These are phyloP conservation scores for Vitis hybrid DNA, from an alignment of 177 flowering plant genomes.

Conservation along the genomic window DNA sequence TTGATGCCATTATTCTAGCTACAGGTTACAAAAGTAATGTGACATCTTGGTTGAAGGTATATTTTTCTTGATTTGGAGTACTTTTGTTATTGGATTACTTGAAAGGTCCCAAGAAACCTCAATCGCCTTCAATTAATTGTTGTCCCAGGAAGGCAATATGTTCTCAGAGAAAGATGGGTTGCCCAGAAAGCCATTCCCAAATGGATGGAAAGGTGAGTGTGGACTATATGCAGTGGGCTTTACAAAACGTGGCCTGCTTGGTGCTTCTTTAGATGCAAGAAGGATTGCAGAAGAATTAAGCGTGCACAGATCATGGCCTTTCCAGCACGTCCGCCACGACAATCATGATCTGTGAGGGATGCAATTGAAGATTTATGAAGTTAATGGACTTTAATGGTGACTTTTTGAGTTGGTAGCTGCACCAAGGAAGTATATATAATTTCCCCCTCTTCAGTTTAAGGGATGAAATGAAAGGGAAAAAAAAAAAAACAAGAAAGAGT, in stretches of 20 bases:
- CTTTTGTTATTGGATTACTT: neutral
- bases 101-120: neutral
- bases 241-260: conserved; percentile 64
- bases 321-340: conserved; percentile 8
- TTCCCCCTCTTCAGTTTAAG: no score
- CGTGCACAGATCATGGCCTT: conserved; percentile 16
- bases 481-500: no score
- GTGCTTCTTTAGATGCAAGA: conserved; percentile 65
- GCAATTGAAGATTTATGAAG: neutral
- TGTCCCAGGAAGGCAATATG: conserved; percentile 45
- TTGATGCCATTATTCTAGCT: conserved; percentile 77
- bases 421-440: no score
- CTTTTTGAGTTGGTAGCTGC: no score
- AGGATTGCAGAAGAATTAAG: conserved; percentile 67
- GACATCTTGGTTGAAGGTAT: conserved; percentile 90
- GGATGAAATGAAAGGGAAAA: no score
- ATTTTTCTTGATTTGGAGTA: neutral
- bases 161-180: conserved; percentile 59
- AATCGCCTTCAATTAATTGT: neutral
- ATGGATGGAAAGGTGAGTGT: conserved; percentile 72
- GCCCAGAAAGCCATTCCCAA: conserved; percentile 52
- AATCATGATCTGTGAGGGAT: neutral
- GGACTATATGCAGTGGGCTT: conserved; percentile 81
- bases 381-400: neutral
- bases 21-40: conserved; percentile 94